Conservation (phyloP, 305 asterid genomes). For the Fraxinus albicans region DNA sequence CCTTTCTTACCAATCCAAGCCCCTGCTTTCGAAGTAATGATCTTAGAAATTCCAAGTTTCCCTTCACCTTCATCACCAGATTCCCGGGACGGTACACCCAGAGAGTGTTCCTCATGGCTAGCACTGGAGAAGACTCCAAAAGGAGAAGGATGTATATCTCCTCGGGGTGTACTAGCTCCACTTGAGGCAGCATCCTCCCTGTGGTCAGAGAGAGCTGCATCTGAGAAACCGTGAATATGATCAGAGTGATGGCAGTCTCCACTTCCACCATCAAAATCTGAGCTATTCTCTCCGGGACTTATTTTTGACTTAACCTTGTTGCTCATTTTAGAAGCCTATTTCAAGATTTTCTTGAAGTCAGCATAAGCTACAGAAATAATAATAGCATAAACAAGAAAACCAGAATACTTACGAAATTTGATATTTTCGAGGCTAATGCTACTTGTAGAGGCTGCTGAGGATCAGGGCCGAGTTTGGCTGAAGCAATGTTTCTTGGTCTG, state of each 20-base stretch:
- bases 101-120: conserved; percentile 48
- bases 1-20: conserved; percentile 77
- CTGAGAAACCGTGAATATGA: conserved; percentile 31
- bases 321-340: conserved; percentile 73
- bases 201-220: conserved; percentile 43
- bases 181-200: conserved; percentile 69
- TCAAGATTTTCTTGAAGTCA: conserved; percentile 23
- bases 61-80: conserved; percentile 70
- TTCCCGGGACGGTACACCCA: conserved; percentile 47
- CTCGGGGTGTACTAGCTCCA: conserved; percentile 83
- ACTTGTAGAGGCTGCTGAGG: conserved; percentile 54
- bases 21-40: conserved; percentile 74
- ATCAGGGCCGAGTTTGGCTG: conserved; percentile 46
- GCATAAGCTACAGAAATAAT: conserved; percentile 16
- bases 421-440: conserved; percentile 51
- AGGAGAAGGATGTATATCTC: conserved; percentile 63
- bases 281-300: conserved; percentile 48
- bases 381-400: neutral
- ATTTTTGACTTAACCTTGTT: conserved; percentile 74
- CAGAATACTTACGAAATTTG: conserved; percentile 35
- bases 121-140: conserved; percentile 62
- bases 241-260: conserved; percentile 54
- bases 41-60: conserved; percentile 65
- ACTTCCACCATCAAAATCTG: conserved; percentile 54
- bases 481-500: conserved; percentile 39